Base-by-base conservation (phyloP, 805 yeast species). In the Candida hispaniensis region DNA sequence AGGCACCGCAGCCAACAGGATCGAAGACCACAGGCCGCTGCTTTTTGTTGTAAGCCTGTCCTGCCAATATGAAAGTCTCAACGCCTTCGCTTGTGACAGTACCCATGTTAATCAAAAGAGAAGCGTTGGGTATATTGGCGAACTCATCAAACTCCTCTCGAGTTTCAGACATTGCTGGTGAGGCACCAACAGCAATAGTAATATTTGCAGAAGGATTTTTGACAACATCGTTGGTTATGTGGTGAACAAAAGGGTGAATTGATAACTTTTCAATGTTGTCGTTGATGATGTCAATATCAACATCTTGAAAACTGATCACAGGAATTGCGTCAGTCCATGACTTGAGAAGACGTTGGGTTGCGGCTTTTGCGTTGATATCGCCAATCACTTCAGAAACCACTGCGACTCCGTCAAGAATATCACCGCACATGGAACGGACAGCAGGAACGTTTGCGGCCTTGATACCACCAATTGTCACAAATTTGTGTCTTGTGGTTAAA, bases 1-100 rank as follows among this genome's bases (percentile, higher is more conserved):
- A 66, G 0, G 95, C 94, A 16, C 94, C 94, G 23, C 77, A 82
- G 1, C 85, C 96, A n/a, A 85, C 94, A 1, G 95, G 96, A 53
- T 85, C 96, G 45, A 79, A 75, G 0, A 85, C 71, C 18, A 85
- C 67, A 3, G 81, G 86, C 27, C 66, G 62, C 2, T 69, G 69
- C 9, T 53, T 46, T 9, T 48, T 50, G 49, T 77, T 78, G 51
- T 85, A 82, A 0, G 66, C 69, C 7, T 51, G 49, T 12, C 78
- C 54, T 0, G 88, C 93, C 2, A 49, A 46, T 14, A 60, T 44
- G 42, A 69, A 69, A 39, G 65, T 58, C 0, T 55, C 56, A 41
- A 71, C 48, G 25, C 61, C 55, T 3, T 47, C 58, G 1, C 65
- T 57, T 0, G 68, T 66, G 0, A 75, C 46, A 0, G 93, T 79